Evolutionary conservation across 2,329 filamentous ascomycete species (phyloP), one percentile per base, ranked within the genome.

Genomic region (Ophiosphaerella korrae): DNA sequence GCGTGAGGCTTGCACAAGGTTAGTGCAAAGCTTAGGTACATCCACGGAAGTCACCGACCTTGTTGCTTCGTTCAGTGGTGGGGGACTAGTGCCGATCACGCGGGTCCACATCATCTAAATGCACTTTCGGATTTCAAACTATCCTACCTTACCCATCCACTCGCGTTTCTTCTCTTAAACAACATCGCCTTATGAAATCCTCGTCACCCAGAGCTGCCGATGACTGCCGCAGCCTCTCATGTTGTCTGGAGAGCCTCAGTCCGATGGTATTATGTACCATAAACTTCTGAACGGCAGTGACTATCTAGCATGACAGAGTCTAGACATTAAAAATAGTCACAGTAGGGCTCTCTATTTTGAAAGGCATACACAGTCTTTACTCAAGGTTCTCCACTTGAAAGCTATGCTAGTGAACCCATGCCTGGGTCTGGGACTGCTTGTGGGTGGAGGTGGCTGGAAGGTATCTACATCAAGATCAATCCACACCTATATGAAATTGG

Each of bases 81-180:
- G 23, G 29, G 16, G n/a, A n/a, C 36, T 48, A 50, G 56, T 39
- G 51, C 44, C 18, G 31, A 31, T 45, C 42, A 53, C 45, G 50
- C 21, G 13, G 35, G 39, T 33, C 45, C 16, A 31, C 26, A 32
- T 45, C 31, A 60, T 64, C 26, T 57, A 58, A 54, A 39, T 51
- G 42, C 39, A 39, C 42, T 44, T 54, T 53, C 53, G 39, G 49
- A 54, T 47, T 34, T 64, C 42, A 59, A 57, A 55, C 48, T 38
- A 46, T 31, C 45, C 52, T 50, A 51, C 40, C 41, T 16, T 42
- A 43, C 23, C 24, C 56, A 32, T 42, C 63, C 60, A 63, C 40
- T 62, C 34, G 58, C 37, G 33, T 5, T 9, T 16, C n/a, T 23
- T 14, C 33, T 14, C 31, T n/a, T 21, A 42, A 47, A 41, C 44